Evolutionary conservation across 1,284 basidiomycete genomes (phyloP), one percentile per base, ranked within the genome.

Genomic region (Fomitopsis palustris): DNA sequence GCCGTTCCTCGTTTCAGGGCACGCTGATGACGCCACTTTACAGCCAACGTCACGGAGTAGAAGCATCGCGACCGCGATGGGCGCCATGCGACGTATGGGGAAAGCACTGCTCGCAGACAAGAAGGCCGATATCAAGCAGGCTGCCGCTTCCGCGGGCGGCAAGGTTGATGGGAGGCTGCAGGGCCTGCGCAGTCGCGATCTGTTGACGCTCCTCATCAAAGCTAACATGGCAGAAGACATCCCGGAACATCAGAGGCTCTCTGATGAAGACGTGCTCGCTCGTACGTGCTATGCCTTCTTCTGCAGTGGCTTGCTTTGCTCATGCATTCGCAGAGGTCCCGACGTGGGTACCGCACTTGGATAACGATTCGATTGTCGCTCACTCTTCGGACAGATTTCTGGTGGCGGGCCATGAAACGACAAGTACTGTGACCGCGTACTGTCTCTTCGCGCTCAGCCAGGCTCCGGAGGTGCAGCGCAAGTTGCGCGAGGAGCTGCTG

Each of bases 401-500:
- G 1, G 75, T 83, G 5, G 85, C 86, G 5, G 92, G 92, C 2
- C 88, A 93, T 70, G 92, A 94, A 69, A 94, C 93, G 0, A 78
- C 77, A 17, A 64, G 62, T 33, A 63, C 70, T 3, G 69, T 66
- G 2, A 78, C 80, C 0, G 78, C 79, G 0, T 88, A 85, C 85
- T 84, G 84, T 0, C 74, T 95, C 0, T 89, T 80, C 69, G 80
- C 83, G 0, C 81, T 95, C 2, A 73, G 84, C 0, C 76, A 78
- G 43, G 63, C 83, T 54, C 81, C 78, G 0, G 75, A 78, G 0
- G 74, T 85, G 0, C 92, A 95, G 70, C 71, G 67, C 10, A 85
- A 84, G 62, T 81, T 96, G 0, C 83, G 92, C 0, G 77, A 81
- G 2, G 94, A 96, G 68, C 75, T 92, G 0, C 65, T 77, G 8